These are phyloP conservation scores for Diutina neorugosa DNA, from an alignment of 1,139 yeast species.

Conservation along the genomic window DNA sequence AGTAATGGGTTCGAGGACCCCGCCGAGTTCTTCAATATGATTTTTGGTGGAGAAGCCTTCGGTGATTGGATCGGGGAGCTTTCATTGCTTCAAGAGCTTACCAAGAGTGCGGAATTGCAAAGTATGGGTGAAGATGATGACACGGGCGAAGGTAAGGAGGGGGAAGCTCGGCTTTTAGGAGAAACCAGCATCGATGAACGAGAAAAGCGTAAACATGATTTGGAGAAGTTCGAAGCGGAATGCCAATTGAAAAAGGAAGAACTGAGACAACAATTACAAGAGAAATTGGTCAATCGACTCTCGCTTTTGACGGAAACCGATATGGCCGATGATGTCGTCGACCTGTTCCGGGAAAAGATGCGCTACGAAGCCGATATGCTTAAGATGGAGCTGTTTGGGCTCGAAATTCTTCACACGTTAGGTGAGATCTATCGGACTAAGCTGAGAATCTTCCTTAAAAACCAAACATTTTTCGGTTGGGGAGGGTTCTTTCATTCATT, in stretches of 20 bases:
- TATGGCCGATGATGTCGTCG: slow-evolving; percentile 53
- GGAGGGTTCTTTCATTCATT: slow-evolving; percentile 78
- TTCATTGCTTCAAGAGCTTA: slow-evolving; percentile 69
- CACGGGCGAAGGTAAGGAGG: slow-evolving; percentile 11
- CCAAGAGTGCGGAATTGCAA: slow-evolving; percentile 56
- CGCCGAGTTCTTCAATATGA: slow-evolving; percentile 33
- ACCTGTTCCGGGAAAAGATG: slow-evolving; percentile 59
- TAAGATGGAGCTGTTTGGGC: slow-evolving; percentile 89
- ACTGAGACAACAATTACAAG: slow-evolving; percentile 7
- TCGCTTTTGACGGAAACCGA: slow-evolving; percentile 79
- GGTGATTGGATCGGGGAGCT: slow-evolving; percentile 75
- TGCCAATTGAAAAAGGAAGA: slow-evolving; percentile 25
- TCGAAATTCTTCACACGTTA: slow-evolving; percentile 78
- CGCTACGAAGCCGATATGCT: slow-evolving; percentile 76
- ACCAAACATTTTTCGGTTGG: slow-evolving; percentile 48
- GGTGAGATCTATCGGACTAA: slow-evolving; percentile 70
- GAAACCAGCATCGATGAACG: slow-evolving; percentile 12
- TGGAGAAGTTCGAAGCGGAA: slow-evolving; percentile 30
- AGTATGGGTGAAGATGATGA: slow-evolving; percentile 29
- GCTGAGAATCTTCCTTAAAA: slow-evolving; percentile 42
- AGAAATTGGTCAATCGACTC: slow-evolving; percentile 35
- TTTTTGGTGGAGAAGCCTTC: slow-evolving; percentile 74
- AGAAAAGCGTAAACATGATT: slow-evolving; percentile 41
- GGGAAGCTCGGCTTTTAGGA: background rate
- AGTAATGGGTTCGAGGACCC: slow-evolving; percentile 75